Base-by-base conservation (phyloP, 176 grass and related monocot genomes). In the maize (Zea mays) region DNA sequence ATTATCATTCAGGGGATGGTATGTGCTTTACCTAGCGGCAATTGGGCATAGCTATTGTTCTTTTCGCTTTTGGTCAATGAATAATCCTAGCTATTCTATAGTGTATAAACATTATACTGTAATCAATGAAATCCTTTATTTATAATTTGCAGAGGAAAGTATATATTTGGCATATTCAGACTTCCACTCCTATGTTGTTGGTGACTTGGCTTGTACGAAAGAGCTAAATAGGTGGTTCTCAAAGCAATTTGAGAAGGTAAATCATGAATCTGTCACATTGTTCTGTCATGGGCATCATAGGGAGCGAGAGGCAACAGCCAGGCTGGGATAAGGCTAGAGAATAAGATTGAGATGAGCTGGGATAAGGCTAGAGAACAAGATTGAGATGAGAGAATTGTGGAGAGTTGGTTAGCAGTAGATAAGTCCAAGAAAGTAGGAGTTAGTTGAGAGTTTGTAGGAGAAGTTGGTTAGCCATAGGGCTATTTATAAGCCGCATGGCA, bases 1-100 rank as follows among this genome's bases (percentile, higher is more conserved):
- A 98, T 72, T 98, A 98, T 92, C 91, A 98, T 90, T 94, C 89
- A 60, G 92, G 96, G 64, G 96, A 94, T 83, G 91, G 89, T 98
- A 88, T 73, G 48, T 27, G 62, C 80, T 80, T 67, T 74, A 76
- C 51, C 16, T 27, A 34, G n/a, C 17, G n/a, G 67, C 4, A 60
- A 41, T 7, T 58, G 21, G 11, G 54, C 51, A 70, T 41, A 21
- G 5, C 27, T 60, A 35, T n/a, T 43, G 15, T 58, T 69, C 15
- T 49, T 74, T 76, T 83, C 12, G 11, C 9, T 69, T 21, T 49
- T n/a, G 43, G 46, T 38, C 11, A 48, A 34, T 66, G 62, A 5
- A 27, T 43, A 80, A 71, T 80, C 84, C 64, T 71, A 11, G 56
- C 9, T 46, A 17, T 65, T 41, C 6, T 61, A 27, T 79, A 42